phyloP scores from a whole-genome alignment of 2,329 filamentous ascomycete genomes.

The Penicillium hordei region DNA sequence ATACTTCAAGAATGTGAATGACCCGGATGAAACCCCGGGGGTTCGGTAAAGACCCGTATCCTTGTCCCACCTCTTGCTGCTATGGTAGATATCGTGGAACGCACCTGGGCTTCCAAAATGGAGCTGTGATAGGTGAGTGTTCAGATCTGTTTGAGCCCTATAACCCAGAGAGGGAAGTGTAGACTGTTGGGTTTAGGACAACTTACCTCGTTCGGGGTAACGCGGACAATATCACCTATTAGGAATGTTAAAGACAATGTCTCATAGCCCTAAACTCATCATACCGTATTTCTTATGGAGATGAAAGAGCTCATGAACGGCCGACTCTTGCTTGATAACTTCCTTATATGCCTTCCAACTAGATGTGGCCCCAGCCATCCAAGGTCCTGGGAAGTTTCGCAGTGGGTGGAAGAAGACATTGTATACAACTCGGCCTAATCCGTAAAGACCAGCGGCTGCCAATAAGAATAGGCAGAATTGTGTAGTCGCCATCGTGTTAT shows the following conservation, averaged over 20 bases:
- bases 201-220: neutral
- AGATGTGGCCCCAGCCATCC: conserved; percentile 11
- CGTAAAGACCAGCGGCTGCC: neutral
- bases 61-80: conserved; percentile 15
- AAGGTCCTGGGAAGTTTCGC: conserved; percentile 15
- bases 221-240: conserved; percentile 2
- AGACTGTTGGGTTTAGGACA: neutral
- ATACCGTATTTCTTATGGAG: neutral
- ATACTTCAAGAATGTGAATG: conserved; percentile 14
- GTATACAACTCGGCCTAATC: neutral
- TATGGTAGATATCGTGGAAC: conserved; percentile 13
- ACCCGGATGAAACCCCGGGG: conserved; percentile 7
- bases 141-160: neutral
- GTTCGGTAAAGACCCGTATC: conserved; percentile 13
- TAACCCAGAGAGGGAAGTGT: neutral
- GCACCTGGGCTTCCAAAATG: conserved; percentile 11
- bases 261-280: neutral
- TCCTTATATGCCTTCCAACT: conserved; percentile 15
- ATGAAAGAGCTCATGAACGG: conserved; percentile 3
- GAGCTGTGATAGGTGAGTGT: conserved; percentile 5
- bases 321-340: conserved; percentile 10
- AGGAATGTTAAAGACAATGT: neutral
- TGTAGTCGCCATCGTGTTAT: neutral
- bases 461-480: neutral
- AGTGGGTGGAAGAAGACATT: conserved; percentile 15